Evolutionary conservation across 2,329 filamentous ascomycete genomes (phyloP).

Genomic region (Ceratocystiopsis brevicomis): DNA sequence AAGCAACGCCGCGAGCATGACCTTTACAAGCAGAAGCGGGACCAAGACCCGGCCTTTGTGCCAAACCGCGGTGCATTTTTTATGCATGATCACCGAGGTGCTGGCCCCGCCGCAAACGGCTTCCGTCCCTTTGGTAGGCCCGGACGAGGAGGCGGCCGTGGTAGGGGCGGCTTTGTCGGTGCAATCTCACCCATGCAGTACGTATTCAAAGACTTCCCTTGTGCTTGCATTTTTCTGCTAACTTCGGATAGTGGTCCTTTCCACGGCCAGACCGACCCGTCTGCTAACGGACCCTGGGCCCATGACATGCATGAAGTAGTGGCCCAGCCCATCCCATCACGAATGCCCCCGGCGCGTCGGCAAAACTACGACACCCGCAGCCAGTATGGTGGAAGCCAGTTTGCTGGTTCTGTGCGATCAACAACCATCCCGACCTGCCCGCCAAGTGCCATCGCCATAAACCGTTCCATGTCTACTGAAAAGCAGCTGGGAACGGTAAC

Average conservation of each 20-base stretch:
- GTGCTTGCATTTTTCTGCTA: not conserved
- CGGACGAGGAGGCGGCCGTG: slow-evolving; percentile 40
- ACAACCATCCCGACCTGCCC: slow-evolving; percentile 36
- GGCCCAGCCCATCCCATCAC: slow-evolving; percentile 22
- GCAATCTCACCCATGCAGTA: slow-evolving; percentile 43
- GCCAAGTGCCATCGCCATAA: slow-evolving; percentile 45
- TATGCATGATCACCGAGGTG: slow-evolving; percentile 81
- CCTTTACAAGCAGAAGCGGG: slow-evolving; percentile 71
- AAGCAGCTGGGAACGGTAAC: slow-evolving; percentile 69
- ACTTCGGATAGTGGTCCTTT: slow-evolving; percentile 15
- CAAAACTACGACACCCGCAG: slow-evolving; percentile 7
- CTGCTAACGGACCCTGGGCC: slow-evolving; percentile 62
- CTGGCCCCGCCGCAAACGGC: slow-evolving; percentile 58
- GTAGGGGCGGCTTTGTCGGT: slow-evolving; percentile 35
- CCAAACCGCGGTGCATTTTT: slow-evolving; percentile 91
- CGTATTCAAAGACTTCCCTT: not conserved
- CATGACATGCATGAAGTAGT: slow-evolving; percentile 81
- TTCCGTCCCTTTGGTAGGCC: slow-evolving; percentile 51
- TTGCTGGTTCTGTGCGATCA: slow-evolving; percentile 7
- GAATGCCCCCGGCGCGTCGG: slow-evolving; percentile 16
- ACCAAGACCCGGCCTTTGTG: slow-evolving; percentile 81
- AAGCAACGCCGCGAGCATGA: slow-evolving; percentile 71
- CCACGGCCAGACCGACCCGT: slow-evolving; percentile 28
- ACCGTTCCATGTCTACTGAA: slow-evolving; percentile 65
- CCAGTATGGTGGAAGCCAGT: not conserved